phyloP scores from a whole-genome alignment of 2,329 filamentous ascomycete species.

The Saccharata proteae region DNA sequence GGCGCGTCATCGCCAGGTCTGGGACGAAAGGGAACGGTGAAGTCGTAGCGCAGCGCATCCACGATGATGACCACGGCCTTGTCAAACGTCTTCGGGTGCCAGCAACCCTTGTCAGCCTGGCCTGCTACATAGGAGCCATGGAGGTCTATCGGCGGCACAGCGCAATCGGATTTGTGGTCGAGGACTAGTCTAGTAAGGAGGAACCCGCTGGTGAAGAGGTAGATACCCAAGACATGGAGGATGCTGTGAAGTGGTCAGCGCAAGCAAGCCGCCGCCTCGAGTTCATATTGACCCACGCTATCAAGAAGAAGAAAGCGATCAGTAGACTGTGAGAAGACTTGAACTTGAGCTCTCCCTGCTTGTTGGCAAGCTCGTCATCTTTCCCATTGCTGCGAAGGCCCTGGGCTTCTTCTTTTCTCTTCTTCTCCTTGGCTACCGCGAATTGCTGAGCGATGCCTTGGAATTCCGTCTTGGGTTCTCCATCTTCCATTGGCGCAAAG shows the following conservation, averaged over 20 bases:
- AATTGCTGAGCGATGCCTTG: constrained; percentile 24
- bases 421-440: constrained; percentile 23
- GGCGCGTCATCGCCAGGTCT: constrained; percentile 34
- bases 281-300: constrained; percentile 37
- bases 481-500: constrained; percentile 25
- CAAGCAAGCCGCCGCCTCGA: not conserved
- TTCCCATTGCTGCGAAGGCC: constrained; percentile 16
- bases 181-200: constrained; percentile 75
- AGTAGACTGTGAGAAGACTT: constrained; percentile 40
- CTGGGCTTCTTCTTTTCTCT: constrained; percentile 20
- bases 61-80: constrained; percentile 84
- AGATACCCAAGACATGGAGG: constrained; percentile 70
- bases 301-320: constrained; percentile 55
- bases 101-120: constrained; percentile 58
- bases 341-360: constrained; percentile 36
- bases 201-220: constrained; percentile 91
- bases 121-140: constrained; percentile 24
- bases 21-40: constrained; percentile 66
- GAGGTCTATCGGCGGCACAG: constrained; percentile 55
- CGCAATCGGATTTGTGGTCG: constrained; percentile 66
- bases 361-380: constrained; percentile 23
- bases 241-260: constrained; percentile 29
- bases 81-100: constrained; percentile 89
- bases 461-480: constrained; percentile 23
- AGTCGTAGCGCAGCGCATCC: constrained; percentile 92